These are phyloP conservation scores for Cocos nucifera DNA, from an alignment of 176 grass and related monocot genomes.

Conservation along the genomic window DNA sequence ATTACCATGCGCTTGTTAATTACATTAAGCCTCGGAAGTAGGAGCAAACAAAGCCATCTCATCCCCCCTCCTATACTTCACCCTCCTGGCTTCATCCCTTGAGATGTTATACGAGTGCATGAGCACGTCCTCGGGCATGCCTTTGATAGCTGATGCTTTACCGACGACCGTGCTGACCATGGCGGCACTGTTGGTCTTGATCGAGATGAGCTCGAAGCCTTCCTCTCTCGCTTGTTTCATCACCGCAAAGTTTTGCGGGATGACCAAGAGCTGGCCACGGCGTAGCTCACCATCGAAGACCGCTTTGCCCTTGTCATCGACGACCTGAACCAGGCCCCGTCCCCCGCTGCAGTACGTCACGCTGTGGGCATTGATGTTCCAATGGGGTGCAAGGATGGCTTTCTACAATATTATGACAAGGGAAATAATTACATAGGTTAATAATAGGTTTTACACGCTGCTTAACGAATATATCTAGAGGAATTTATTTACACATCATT, in stretches of 20 bases:
- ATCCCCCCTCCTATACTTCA: slow-evolving; percentile 23
- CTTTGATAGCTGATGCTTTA: slow-evolving; percentile 22
- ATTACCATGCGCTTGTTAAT: too few species aligned
- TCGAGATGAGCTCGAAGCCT: slow-evolving; percentile 21
- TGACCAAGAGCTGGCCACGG: slow-evolving; percentile 17
- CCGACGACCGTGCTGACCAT: slow-evolving; percentile 24
- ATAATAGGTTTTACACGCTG: too few species aligned
- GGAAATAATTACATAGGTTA: too few species aligned
- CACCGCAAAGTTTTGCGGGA: slow-evolving; percentile 20
- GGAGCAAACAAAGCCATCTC: slow-evolving; percentile 23
- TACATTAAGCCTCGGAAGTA: too few species aligned
- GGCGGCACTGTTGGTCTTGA: slow-evolving; percentile 30
- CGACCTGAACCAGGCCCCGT: slow-evolving; percentile 24
- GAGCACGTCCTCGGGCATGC: slow-evolving; percentile 28
- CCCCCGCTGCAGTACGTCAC: slow-evolving; percentile 25
- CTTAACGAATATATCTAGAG: background rate
- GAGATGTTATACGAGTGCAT: slow-evolving; percentile 18
- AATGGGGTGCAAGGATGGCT: slow-evolving; percentile 21
- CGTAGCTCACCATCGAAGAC: slow-evolving; percentile 32
- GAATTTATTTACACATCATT: too few species aligned
- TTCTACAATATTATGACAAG: slow-evolving; percentile 8
- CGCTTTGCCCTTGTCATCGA: slow-evolving; percentile 18
- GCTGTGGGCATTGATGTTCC: slow-evolving; percentile 35
- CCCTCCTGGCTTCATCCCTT: slow-evolving; percentile 16
- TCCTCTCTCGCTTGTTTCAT: slow-evolving; percentile 7